Evolutionary conservation across 2,329 filamentous ascomycete species (phyloP).

Genomic region (Capronia americana): DNA sequence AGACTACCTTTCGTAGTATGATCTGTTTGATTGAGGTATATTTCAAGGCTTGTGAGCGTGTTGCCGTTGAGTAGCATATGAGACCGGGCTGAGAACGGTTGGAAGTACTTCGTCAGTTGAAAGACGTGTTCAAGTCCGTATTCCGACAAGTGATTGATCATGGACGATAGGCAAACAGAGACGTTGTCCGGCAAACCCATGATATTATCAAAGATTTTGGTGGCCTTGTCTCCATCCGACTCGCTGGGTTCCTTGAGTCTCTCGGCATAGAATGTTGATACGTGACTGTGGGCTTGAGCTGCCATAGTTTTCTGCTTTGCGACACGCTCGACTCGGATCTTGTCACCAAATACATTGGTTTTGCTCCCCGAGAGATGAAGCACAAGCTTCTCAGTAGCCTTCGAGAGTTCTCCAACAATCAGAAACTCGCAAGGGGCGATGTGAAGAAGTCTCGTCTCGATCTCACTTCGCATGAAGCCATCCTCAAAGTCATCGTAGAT

Average conservation of each 20-base stretch:
- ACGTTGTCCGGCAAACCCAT: conserved; percentile 83
- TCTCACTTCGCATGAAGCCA: conserved; percentile 94
- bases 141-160: conserved; percentile 91
- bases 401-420: conserved; percentile 87
- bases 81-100: conserved; percentile 89
- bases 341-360: conserved; percentile 90
- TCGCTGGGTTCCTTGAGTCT: conserved; percentile 70
- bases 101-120: conserved; percentile 94
- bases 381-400: conserved; percentile 89
- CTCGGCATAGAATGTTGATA: conserved; percentile 89
- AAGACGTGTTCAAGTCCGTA: conserved; percentile 96
- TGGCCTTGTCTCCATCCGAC: conserved; percentile 61
- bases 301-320: conserved; percentile 79
- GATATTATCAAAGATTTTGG: conserved; percentile 80
- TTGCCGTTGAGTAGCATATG: conserved; percentile 98
- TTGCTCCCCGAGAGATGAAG: conserved; percentile 87
- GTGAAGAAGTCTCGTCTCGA: conserved; percentile 92
- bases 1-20: conserved; percentile 83
- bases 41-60: conserved; percentile 88
- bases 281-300: conserved; percentile 83
- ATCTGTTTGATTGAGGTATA: conserved; percentile 94
- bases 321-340: conserved; percentile 81
- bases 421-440: conserved; percentile 96
- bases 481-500: conserved; percentile 97
- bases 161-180: conserved; percentile 89